phyloP scores from a whole-genome alignment of 441 rosid species.

The Isatis lusitanica region DNA sequence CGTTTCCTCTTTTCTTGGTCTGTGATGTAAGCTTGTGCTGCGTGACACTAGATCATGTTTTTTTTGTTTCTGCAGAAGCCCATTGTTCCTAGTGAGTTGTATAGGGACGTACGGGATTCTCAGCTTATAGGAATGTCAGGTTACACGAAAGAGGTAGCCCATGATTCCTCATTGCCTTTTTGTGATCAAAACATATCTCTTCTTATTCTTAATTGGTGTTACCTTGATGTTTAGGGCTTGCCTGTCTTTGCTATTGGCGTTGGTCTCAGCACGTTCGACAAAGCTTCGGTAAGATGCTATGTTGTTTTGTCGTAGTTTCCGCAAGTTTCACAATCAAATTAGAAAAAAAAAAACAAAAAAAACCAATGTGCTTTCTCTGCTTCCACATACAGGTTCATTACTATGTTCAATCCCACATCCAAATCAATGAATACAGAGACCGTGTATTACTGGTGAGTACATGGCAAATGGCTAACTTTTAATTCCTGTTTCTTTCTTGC shows the following conservation, averaged over 20 bases:
- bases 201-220: conserved; percentile 9
- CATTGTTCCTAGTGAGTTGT: conserved; percentile 68
- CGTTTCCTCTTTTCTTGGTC: background rate
- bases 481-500: conserved; percentile 9
- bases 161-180: conserved; percentile 15
- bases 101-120: conserved; percentile 78
- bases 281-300: conserved; percentile 78
- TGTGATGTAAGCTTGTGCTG: conserved; percentile 1
- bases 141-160: conserved; percentile 89
- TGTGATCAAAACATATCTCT: background rate
- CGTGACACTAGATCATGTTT: background rate
- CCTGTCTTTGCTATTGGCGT: conserved; percentile 85
- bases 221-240: conserved; percentile 61
- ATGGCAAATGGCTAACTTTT: background rate
- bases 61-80: conserved; percentile 61
- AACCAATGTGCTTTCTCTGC: background rate
- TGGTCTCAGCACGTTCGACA: conserved; percentile 87
- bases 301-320: background rate
- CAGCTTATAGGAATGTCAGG: conserved; percentile 94
- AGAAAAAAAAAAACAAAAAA: background rate
- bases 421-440: conserved; percentile 92
- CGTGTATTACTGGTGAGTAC: conserved; percentile 76
- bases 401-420: conserved; percentile 93
- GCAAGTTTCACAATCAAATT: background rate
- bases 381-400: conserved; percentile 63